These are phyloP conservation scores for Fusarium euwallaceae DNA, from an alignment of 2,329 filamentous ascomycete species.

Conservation along the genomic window DNA sequence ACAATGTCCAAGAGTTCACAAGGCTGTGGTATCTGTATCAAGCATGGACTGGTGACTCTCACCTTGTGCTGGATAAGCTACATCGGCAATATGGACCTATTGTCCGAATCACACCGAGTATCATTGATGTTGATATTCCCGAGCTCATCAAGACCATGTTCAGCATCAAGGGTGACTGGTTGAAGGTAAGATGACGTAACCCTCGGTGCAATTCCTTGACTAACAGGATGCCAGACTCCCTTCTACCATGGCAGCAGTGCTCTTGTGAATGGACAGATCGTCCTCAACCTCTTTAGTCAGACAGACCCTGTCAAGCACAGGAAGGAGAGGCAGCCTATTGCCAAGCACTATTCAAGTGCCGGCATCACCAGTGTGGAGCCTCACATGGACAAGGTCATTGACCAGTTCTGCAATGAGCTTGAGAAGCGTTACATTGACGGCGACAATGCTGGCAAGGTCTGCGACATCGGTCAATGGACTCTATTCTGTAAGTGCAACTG, in stretches of 20 bases:
- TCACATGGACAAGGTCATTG: slow-evolving; percentile 49
- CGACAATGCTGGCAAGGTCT: slow-evolving; percentile 42
- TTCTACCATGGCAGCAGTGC: slow-evolving; percentile 46
- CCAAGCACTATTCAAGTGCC: slow-evolving; percentile 46
- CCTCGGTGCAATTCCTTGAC: background rate
- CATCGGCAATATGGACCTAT: slow-evolving; percentile 56
- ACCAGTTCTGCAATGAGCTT: slow-evolving; percentile 48
- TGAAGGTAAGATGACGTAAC: slow-evolving; percentile 44
- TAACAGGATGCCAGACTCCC: slow-evolving; percentile 31
- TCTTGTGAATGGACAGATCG: slow-evolving; percentile 45
- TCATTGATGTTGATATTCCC: slow-evolving; percentile 54
- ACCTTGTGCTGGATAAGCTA: slow-evolving; percentile 48
- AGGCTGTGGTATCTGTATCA: slow-evolving; percentile 54
- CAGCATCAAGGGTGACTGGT: slow-evolving; percentile 49
- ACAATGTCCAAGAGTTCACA: slow-evolving; percentile 43
- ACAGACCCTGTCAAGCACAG: slow-evolving; percentile 40
- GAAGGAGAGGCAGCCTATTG: slow-evolving; percentile 42
- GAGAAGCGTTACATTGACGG: slow-evolving; percentile 50
- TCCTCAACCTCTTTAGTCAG: slow-evolving; percentile 45
- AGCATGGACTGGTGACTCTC: slow-evolving; percentile 46
- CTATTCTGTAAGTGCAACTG: slow-evolving; percentile 51
- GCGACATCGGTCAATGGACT: slow-evolving; percentile 58
- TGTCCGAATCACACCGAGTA: slow-evolving; percentile 57
- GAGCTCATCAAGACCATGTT: slow-evolving; percentile 55
- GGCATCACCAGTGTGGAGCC: slow-evolving; percentile 41